Percentiles rank a stretch among this genome's conserved stretches.
These are phyloP conservation scores for Penicillium nordicum DNA, from an alignment of 2,329 filamentous ascomycete species.

Conservation along the genomic window DNA sequence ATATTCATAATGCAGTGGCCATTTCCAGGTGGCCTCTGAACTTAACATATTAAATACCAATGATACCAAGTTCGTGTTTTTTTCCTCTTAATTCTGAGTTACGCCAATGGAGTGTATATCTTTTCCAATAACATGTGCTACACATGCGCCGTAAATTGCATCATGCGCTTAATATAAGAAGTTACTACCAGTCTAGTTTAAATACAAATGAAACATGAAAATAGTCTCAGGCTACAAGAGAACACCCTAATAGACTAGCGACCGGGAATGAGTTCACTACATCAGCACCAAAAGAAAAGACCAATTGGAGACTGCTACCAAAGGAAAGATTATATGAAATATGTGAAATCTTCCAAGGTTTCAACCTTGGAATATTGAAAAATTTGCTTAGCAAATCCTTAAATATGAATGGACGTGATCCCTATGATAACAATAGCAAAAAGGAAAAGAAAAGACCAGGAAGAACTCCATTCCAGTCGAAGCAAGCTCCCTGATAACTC, in stretches of 20 bases:
- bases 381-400: not conserved
- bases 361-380: not conserved
- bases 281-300: not conserved
- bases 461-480: conserved; percentile 21
- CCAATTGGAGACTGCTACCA: not conserved
- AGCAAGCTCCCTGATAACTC: conserved; percentile 10
- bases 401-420: not conserved
- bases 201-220: not conserved
- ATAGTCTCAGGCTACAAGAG: not conserved
- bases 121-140: not conserved
- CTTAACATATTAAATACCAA: conserved; percentile 3
- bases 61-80: conserved; percentile 4
- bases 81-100: not conserved
- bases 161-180: not conserved
- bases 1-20: not conserved
- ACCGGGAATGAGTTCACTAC: not conserved
- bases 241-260: not conserved
- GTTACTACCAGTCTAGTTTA: not conserved
- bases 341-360: not conserved
- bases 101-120: too few species aligned
- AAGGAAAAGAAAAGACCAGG: conserved; percentile 2
- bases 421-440: conserved; percentile 1
- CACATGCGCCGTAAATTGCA: not conserved
- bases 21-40: not conserved
- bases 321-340: not conserved